Percentiles rank a stretch among this genome's conserved stretches.
Evolutionary conservation across 1,139 yeast species (phyloP).

Genomic region (Hansenula lynferdii): DNA sequence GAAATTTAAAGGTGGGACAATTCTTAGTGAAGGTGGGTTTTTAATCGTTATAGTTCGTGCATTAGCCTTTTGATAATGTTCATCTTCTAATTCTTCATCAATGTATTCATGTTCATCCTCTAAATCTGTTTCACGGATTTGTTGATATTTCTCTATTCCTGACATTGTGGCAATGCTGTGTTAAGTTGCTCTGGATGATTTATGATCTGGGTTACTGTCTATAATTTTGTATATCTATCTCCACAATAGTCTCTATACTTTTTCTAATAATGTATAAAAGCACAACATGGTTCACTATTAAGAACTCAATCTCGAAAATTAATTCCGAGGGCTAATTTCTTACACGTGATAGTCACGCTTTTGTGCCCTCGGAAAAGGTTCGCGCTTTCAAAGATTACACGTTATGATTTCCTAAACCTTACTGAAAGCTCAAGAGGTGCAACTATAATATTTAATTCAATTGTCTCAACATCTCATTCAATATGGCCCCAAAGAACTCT

Average conservation of each 20-base stretch:
- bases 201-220: no score
- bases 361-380: neutral
- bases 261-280: no score
- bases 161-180: no score
- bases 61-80: conserved; percentile 19
- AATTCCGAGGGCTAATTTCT: neutral
- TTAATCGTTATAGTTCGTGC: conserved; percentile 21
- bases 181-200: no score
- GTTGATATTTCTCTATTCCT: neutral
- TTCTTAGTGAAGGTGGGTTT: conserved; percentile 53
- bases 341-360: neutral
- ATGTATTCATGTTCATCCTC: conserved; percentile 20
- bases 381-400: conserved; percentile 1
- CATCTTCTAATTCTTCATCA: conserved; percentile 27
- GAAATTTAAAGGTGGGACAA: conserved; percentile 91
- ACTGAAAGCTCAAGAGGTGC: neutral
- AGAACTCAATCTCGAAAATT: no score
- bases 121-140: conserved; percentile 14
- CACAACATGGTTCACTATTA: no score
- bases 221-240: no score
- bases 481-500: neutral
- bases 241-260: no score
- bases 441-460: neutral
- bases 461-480: neutral
- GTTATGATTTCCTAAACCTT: neutral